Evolutionary conservation across 371 early-diverging fungal genomes (phyloP).

Genomic region (Mycotypha africana): DNA sequence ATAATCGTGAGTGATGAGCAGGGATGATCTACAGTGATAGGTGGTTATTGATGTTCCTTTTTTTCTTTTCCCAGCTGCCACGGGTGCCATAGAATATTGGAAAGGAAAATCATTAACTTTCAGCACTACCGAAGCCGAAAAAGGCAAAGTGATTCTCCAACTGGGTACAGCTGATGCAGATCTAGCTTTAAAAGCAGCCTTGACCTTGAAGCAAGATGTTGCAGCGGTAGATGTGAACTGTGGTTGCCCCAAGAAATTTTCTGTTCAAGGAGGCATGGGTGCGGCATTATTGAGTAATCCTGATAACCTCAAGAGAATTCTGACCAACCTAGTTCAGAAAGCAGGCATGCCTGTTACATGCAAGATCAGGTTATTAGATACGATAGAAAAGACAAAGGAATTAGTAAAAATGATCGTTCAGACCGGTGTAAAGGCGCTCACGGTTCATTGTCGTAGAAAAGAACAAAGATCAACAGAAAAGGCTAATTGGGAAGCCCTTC

Average conservation of each 20-base stretch:
- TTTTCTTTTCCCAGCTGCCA: slow-evolving; percentile 30
- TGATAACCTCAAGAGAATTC: slow-evolving; percentile 71
- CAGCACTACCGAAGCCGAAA: slow-evolving; percentile 63
- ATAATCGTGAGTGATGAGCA: slow-evolving; percentile 65
- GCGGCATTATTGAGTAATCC: slow-evolving; percentile 86
- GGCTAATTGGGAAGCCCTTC: slow-evolving; percentile 86
- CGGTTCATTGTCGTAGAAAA: slow-evolving; percentile 85
- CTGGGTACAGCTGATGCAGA: slow-evolving; percentile 84
- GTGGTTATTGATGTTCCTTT: not conserved
- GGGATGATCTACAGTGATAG: no score
- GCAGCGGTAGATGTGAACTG: slow-evolving; percentile 93
- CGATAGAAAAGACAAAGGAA: slow-evolving; percentile 73
- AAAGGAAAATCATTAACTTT: slow-evolving; percentile 54
- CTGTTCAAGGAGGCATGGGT: slow-evolving; percentile 94
- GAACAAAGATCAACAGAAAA: slow-evolving; percentile 71
- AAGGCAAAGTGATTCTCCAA: slow-evolving; percentile 66
- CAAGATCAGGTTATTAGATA: slow-evolving; percentile 70
- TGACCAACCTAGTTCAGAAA: slow-evolving; percentile 69
- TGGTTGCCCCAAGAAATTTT: slow-evolving; percentile 95
- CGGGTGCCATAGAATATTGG: slow-evolving; percentile 66
- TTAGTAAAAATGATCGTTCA: slow-evolving; percentile 75
- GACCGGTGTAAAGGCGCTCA: slow-evolving; percentile 87
- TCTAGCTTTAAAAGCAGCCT: slow-evolving; percentile 83
- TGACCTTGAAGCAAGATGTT: slow-evolving; percentile 77
- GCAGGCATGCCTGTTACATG: slow-evolving; percentile 75